Percentiles rank a stretch among this genome's conserved stretches.
Evolutionary conservation across 805 yeast species (phyloP).

Genomic region (Vanderwaltozyma polyspora): DNA sequence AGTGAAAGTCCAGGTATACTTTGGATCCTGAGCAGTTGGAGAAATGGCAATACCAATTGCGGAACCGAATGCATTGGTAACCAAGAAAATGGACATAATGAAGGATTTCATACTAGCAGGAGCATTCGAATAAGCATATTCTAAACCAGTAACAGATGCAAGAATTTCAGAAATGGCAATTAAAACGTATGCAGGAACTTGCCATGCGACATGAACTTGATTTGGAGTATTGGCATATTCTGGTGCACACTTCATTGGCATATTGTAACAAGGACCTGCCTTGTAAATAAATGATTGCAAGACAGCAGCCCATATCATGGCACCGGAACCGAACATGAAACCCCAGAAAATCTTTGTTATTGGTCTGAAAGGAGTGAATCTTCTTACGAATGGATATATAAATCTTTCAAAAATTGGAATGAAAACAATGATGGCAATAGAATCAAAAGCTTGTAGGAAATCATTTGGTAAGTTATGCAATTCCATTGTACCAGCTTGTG

Average conservation of each 20-base stretch:
- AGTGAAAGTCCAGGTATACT: conserved; percentile 56
- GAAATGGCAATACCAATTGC: conserved; percentile 66
- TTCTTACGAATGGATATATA: conserved; percentile 45
- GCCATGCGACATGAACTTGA: conserved; percentile 54
- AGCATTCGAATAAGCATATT: conserved; percentile 76
- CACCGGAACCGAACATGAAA: conserved; percentile 48
- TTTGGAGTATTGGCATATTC: conserved; percentile 20
- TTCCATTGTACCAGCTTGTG: conserved; percentile 67
- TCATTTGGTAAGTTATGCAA: conserved; percentile 73
- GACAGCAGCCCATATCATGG: conserved; percentile 70
- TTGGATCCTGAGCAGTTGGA: conserved; percentile 56
- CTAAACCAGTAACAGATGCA: conserved; percentile 72
- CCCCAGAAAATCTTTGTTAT: conserved; percentile 63
- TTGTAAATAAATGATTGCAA: conserved; percentile 58
- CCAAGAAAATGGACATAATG: conserved; percentile 43
- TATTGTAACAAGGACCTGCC: conserved; percentile 63
- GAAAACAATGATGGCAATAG: conserved; percentile 64
- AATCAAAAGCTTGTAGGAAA: conserved; percentile 63
- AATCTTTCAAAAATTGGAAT: conserved; percentile 58
- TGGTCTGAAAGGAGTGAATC: conserved; percentile 47
- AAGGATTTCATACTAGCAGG: conserved; percentile 43
- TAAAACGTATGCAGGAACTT: conserved; percentile 53
- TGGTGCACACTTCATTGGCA: conserved; percentile 33
- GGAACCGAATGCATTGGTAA: conserved; percentile 68
- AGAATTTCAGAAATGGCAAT: conserved; percentile 69